Conservation (phyloP, 768 basidiomycete genomes). For the Mrakia frigida region DNA sequence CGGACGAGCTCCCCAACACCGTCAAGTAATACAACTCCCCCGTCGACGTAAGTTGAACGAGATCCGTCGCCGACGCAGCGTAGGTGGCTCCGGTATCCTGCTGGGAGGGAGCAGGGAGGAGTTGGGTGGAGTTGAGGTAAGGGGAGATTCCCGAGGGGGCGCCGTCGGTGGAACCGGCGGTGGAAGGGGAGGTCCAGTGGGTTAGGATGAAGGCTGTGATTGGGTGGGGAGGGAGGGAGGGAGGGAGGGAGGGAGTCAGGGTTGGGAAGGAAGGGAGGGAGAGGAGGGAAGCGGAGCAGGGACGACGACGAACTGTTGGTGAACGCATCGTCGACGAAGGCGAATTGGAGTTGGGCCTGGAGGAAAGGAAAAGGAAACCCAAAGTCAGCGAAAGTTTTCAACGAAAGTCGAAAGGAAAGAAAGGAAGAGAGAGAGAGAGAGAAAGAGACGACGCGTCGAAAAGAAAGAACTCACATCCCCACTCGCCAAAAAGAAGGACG, state of each 20-base stretch:
- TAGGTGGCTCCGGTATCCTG: constrained; percentile 61
- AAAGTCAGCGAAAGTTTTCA: too few relatives aligned
- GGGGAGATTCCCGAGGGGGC: constrained; percentile 39
- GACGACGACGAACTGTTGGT: neutral
- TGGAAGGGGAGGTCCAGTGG: constrained; percentile 31
- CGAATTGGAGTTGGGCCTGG: constrained; percentile 63
- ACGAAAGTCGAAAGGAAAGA: too few relatives aligned
- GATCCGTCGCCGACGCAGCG: constrained; percentile 57
- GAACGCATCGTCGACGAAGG: constrained; percentile 63
- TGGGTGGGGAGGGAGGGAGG: neutral
- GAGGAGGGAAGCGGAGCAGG: too few relatives aligned
- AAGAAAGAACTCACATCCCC: constrained; percentile 43
- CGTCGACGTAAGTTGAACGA: constrained; percentile 63
- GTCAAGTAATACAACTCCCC: constrained; percentile 58
- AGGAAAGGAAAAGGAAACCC: too few relatives aligned
- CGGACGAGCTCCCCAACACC: constrained; percentile 34
- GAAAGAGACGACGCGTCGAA: too few relatives aligned
- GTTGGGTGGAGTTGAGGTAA: constrained; percentile 57
- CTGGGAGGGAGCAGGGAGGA: constrained; percentile 55
- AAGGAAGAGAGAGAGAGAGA: too few relatives aligned
- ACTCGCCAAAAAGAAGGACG: constrained; percentile 60
- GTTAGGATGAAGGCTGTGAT: constrained; percentile 31
- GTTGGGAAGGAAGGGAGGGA: too few relatives aligned
- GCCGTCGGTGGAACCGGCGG: constrained; percentile 34
- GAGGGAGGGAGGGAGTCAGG: too few relatives aligned